Evolutionary conservation across 306 rosid genomes (phyloP), one percentile per base, ranked within the genome.

Genomic region (Cicer yamashitae): DNA sequence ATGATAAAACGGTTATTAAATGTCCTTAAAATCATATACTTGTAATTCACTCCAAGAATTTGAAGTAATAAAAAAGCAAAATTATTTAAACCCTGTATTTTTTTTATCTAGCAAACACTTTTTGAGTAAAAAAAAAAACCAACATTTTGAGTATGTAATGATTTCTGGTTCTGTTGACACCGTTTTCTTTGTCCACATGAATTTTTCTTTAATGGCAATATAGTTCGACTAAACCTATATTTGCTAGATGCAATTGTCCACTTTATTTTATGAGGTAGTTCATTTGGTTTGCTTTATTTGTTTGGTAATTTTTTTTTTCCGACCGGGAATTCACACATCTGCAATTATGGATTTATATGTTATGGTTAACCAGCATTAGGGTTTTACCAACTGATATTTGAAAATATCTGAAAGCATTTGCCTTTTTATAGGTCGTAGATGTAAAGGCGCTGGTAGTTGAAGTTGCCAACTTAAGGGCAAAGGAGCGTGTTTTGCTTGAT

Each of bases 401-500:
- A 60, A 45, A 25, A 12, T 65, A 34, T 48, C 79, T 78, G 66
- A 73, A 73, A 81, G 75, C 59, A 78, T 84, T 60, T 79, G 65
- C 82, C 44, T 64, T 53, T 86, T 86, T 68, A 78, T 83, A 94
- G 98, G 99, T 86, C 74, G 96, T 83, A 18, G 85, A 89, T 56
- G 83, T 87, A 70, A 90, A 88, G 79, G 84, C 93, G 1, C 74
- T 83, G 81, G 93, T 85, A 65, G 77, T 70, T 34, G 97, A 94
- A 83, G 86, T 84, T 82, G 76, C 91, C 53, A 88, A 84, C 71
- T 68, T 86, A 59, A 90, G 80, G 71, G 84, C 87, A 12, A 84
- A 88, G 84, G 99, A 94, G 90, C 91, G 80, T 47, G 86, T 79
- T 78, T 72, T 92, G 87, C 99, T 94, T 76, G 84, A 89, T 39